Percentiles rank a stretch among this genome's conserved stretches.
These are phyloP conservation scores for Dactylis glomerata DNA, from an alignment of 176 grass and related monocot genomes.

Conservation along the genomic window DNA sequence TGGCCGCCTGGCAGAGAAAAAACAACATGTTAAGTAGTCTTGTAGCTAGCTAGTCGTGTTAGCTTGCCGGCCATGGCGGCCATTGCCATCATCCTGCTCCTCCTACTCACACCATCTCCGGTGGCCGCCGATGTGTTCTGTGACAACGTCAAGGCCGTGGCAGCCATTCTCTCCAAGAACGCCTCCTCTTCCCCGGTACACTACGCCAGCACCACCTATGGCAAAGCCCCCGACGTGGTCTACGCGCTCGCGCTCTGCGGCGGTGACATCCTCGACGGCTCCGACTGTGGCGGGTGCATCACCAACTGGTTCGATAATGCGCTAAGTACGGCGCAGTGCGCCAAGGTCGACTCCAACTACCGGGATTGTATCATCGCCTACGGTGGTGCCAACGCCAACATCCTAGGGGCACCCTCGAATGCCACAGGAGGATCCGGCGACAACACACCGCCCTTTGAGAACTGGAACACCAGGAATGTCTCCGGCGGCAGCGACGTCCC, in stretches of 20 bases:
- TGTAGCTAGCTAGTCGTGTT: neutral
- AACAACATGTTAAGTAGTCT: neutral
- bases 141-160: neutral
- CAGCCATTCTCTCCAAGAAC: neutral
- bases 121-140: neutral
- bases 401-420: neutral
- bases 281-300: neutral
- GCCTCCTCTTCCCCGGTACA: neutral
- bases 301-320: neutral
- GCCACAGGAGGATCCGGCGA: neutral
- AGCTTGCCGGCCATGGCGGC: neutral
- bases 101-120: neutral
- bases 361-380: constrained; percentile 5
- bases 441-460: neutral
- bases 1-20: neutral
- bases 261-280: constrained; percentile 2
- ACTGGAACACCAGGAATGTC: neutral
- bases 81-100: neutral
- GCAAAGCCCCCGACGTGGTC: neutral
- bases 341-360: neutral
- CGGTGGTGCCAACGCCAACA: neutral
- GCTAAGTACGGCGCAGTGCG: neutral
- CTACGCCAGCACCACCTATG: constrained; percentile 1
- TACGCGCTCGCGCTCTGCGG: constrained; percentile 9
- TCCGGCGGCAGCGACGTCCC: neutral